Percentiles rank a stretch among this genome's conserved stretches.
Evolutionary conservation across 2,329 filamentous ascomycete species (phyloP).

Genomic region (Penicillium psychrosexuale): DNA sequence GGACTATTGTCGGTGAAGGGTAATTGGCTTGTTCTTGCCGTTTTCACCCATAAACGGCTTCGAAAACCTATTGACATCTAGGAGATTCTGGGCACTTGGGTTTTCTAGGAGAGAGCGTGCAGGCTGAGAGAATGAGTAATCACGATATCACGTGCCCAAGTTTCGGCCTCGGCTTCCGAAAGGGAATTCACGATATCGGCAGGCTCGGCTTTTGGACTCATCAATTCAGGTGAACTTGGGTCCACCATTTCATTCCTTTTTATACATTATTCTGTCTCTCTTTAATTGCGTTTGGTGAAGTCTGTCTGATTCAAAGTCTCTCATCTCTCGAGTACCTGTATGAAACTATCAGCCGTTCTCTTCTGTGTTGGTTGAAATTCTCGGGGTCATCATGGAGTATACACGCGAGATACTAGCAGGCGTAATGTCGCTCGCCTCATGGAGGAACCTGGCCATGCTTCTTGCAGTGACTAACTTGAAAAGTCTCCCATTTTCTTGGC

Average conservation of each 20-base stretch:
- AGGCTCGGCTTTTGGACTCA: not conserved
- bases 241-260: not conserved
- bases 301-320: not conserved
- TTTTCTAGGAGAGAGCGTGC: too few relatives aligned
- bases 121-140: not conserved
- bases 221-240: not conserved
- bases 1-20: too few relatives aligned
- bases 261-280: not conserved
- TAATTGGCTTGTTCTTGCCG: too few relatives aligned
- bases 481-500: conserved; percentile 40
- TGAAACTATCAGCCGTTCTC: not conserved
- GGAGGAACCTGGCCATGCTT: conserved; percentile 37
- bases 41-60: too few relatives aligned
- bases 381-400: conserved; percentile 12
- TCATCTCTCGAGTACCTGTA: not conserved
- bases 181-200: not conserved
- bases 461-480: conserved; percentile 39
- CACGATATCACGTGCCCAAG: not conserved
- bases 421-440: conserved; percentile 27
- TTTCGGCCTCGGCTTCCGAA: conserved; percentile 5
- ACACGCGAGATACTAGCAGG: conserved; percentile 23
- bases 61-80: too few relatives aligned
- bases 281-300: not conserved
- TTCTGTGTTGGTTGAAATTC: not conserved
- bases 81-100: too few relatives aligned